Evolutionary conservation across 208 protist genomes (phyloP), one percentile per base, ranked within the genome.

Genomic region (Tritrichomonas musculus): DNA sequence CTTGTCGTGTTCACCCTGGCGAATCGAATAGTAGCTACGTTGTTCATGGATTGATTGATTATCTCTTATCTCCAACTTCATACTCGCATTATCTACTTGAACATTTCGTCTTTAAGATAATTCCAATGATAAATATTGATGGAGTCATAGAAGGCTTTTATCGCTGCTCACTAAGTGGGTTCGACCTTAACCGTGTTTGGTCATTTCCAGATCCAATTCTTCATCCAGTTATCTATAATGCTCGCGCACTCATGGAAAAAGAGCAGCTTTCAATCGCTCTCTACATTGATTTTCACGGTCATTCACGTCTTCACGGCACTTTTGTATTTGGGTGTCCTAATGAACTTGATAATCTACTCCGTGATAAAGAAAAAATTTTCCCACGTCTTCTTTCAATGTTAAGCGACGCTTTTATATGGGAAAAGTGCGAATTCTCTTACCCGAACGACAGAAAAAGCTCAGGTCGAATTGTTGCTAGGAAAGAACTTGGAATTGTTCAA

Each of bases 141-240:
- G 98, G 98, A 47, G 98, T 99, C 30, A 97, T 99, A 57, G 96
- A 98, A 94, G 98, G 98, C 92, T 99, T 99, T 95, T 98, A 99
- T 95, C 97, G 98, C 75, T 98, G 97, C 94, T 97, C 97, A 65
- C 94, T 99, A 14, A 94, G 95, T 25, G 98, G 98, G 13, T 93
- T 96, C 50, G 98, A 99, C 95, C 96, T 99, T 14, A 99, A 99
- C 94, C 95, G 98, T 13, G 96, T 98, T 94, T 99, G 98, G 96
- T 53, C 5, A 0, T 49, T 94, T 36, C 95, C 95, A 25, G 80
- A 75, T 33, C 8, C 39, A 25, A 30, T 55, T n/a, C 33, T 94
- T 57, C 69, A 94, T 49, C 95, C 95, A 22, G 72, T 94, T 57
- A 94, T 96, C 5, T 57, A 57, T 36, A 53, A 53, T n/a, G 73